Evolutionary conservation across 805 yeast species (phyloP).

Genomic region (Metschnikowia bowlesiae): DNA sequence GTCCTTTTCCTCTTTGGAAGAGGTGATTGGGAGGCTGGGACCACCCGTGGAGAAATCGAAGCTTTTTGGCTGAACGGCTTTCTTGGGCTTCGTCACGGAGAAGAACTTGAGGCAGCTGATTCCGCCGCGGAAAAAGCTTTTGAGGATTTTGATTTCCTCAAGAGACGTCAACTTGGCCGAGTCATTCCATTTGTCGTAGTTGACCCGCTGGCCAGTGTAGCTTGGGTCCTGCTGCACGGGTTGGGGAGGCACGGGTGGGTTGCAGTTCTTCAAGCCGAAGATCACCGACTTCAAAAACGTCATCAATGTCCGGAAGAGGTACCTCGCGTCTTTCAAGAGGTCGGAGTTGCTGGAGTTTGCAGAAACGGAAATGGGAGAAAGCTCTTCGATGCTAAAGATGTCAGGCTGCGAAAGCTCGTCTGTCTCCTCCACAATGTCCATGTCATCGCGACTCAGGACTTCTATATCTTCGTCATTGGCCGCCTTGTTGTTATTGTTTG

Average conservation of each 20-base stretch:
- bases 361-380: slow-evolving; percentile 56
- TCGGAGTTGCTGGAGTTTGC: slow-evolving; percentile 46
- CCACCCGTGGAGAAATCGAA: slow-evolving; percentile 65
- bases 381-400: slow-evolving; percentile 33
- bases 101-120: slow-evolving; percentile 76
- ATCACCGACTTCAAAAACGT: slow-evolving; percentile 86
- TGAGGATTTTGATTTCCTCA: slow-evolving; percentile 78
- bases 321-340: slow-evolving; percentile 82
- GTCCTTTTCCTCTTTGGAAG: slow-evolving; percentile 91
- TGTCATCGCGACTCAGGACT: slow-evolving; percentile 3
- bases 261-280: slow-evolving; percentile 83
- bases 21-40: slow-evolving; percentile 78
- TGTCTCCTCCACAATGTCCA: slow-evolving; percentile 14
- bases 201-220: slow-evolving; percentile 34
- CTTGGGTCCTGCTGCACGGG: slow-evolving; percentile 43
- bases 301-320: slow-evolving; percentile 81
- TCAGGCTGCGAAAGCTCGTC: slow-evolving; percentile 12
- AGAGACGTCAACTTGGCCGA: slow-evolving; percentile 76
- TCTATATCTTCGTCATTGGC: not conserved
- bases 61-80: slow-evolving; percentile 28
- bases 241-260: slow-evolving; percentile 62
- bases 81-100: slow-evolving; percentile 50
- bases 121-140: slow-evolving; percentile 78
- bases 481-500: not conserved
- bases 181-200: slow-evolving; percentile 68